A percentile compares a stretch with the other conserved stretches of the same genome.
Conservation (phyloP, 768 basidiomycete genomes). For the Suillus alpinus region DNA sequence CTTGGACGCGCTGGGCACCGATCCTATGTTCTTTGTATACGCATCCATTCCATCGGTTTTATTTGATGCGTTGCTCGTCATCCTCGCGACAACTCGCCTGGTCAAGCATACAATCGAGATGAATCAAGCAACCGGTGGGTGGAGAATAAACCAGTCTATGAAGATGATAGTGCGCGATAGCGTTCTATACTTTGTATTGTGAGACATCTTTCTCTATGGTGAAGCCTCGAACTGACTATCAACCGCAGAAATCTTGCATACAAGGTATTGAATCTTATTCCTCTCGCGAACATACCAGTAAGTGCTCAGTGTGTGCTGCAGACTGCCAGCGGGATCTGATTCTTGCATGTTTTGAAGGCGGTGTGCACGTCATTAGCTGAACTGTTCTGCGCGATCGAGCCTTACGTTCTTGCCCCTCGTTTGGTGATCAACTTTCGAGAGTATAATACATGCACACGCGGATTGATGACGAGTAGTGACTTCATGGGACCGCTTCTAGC, state of each 20-base stretch:
- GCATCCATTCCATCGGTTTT: background rate
- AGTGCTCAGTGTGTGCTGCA: background rate
- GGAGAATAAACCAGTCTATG: constrained; percentile 11
- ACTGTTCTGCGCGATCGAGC: background rate
- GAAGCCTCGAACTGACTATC: background rate
- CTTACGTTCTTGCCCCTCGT: background rate
- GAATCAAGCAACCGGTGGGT: background rate
- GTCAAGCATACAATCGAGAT: constrained; percentile 4
- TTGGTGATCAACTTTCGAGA: background rate
- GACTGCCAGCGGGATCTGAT: background rate
- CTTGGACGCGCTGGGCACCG: background rate
- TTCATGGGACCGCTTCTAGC: background rate
- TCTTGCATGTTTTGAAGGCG: background rate
- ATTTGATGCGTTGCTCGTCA: constrained; percentile 11
- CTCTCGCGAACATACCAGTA: background rate
- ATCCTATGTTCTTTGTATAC: background rate
- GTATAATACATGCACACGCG: background rate
- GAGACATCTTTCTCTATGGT: background rate
- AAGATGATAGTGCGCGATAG: constrained; percentile 9
- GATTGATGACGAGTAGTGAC: background rate
- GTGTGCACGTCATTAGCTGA: background rate
- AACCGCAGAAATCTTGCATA: constrained; percentile 5
- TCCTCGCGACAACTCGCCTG: constrained; percentile 11
- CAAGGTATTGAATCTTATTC: background rate
- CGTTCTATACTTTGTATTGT: constrained; percentile 14